phyloP scores from a whole-genome alignment of 306 rosid genomes.

The Quercus alba region DNA sequence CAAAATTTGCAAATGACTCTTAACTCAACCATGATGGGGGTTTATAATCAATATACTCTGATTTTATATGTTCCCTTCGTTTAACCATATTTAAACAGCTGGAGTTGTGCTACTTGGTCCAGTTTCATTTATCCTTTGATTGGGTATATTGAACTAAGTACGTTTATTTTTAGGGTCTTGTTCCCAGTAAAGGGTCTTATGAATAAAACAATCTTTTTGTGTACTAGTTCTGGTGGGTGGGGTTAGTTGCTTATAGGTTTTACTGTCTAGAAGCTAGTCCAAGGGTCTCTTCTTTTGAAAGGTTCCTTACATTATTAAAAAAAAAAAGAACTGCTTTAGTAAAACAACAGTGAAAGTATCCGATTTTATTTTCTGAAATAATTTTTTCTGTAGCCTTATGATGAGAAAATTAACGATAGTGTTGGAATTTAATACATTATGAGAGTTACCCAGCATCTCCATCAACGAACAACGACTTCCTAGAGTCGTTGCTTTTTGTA shows the following conservation, averaged over 20 bases:
- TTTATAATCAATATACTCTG: not conserved
- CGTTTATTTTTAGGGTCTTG: not conserved
- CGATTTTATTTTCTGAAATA: not conserved
- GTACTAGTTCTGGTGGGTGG: too few relatives aligned
- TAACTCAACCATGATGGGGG: not conserved
- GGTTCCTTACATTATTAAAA: too few relatives aligned
- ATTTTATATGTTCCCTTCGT: not conserved
- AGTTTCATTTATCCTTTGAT: not conserved
- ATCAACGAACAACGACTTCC: too few relatives aligned
- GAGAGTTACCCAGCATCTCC: not conserved
- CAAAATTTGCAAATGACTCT: conserved; percentile 20
- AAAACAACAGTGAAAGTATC: not conserved
- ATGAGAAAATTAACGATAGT: not conserved
- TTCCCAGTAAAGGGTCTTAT: not conserved
- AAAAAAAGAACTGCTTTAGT: not conserved
- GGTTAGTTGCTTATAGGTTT: too few relatives aligned
- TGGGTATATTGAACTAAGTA: not conserved
- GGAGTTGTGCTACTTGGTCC: not conserved
- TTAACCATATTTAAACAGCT: not conserved
- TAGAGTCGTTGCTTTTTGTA: too few relatives aligned
- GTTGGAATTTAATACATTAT: not conserved
- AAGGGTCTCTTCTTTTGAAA: too few relatives aligned
- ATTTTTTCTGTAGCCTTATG: not conserved
- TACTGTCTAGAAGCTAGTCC: too few relatives aligned
- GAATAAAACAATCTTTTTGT: not conserved